Evolutionary conservation across 2,329 filamentous ascomycete species (phyloP), one percentile per base, ranked within the genome.

Genomic region (Cucurbitaria berberidis): DNA sequence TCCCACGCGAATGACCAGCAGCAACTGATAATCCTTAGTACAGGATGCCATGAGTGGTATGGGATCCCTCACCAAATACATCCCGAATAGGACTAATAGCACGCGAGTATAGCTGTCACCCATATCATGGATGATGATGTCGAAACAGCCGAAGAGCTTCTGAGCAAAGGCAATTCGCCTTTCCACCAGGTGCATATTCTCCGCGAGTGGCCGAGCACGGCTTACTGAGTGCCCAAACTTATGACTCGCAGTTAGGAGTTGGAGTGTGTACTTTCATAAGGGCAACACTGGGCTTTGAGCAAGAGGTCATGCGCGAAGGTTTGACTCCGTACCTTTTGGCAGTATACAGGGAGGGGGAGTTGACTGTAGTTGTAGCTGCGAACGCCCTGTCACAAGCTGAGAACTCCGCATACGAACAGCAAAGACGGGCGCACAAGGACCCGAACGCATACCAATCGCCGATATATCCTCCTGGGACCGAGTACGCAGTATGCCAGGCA

Each of bases 51-150:
- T 81, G 70, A 76, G 77, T 57, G 76, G 77, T 78, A 76, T 24
- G 62, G 55, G 16, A 35, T 27, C 45, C 53, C 15, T 9, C 29
- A 15, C 27, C 41, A 27, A 29, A 36, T 9, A 5, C 18, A 40
- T 19, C 45, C 13, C 34, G 16, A 36, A 38, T 32, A n/a, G 30
- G 60, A 63, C 69, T 73, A 52, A 69, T 63, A 50, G 45, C 57
- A 66, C 55, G 54, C 59, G 59, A 66, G 47, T 51, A 73, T 69
- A 73, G 89, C 89, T 34, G 86, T 88, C 4, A 82, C 84, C 8
- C 79, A 90, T 51, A 90, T 96, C 64, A 89, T 96, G 82, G 89
- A 95, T 70, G 92, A 96, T 76, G 91, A 98, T 76, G 88, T 98
- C 55, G 89, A 91, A 30, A 87, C 85, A 34, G 95, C 95, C 5